These are phyloP conservation scores for Coemansia sp. DNA, from an alignment of 192 early-diverging fungal species.

Conservation along the genomic window DNA sequence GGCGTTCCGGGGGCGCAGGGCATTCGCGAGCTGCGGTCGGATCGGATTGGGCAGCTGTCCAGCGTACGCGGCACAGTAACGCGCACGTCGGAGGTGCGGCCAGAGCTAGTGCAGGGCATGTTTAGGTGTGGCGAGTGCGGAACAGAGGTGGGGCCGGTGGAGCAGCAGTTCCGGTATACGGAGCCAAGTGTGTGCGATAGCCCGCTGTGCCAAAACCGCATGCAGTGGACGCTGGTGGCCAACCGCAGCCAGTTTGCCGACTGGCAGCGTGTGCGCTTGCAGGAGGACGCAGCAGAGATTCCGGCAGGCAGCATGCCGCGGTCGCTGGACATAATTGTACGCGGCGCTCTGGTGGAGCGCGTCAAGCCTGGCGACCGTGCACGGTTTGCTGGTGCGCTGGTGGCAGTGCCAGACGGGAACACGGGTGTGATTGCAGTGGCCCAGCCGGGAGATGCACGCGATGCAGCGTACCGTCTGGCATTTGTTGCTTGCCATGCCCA, in stretches of 20 bases:
- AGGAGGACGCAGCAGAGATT: constrained; percentile 94
- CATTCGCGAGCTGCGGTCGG: constrained; percentile 82
- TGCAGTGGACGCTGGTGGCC: constrained; percentile 73
- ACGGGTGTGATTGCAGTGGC: constrained; percentile 67
- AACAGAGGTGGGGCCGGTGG: constrained; percentile 74
- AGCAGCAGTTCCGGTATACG: constrained; percentile 96
- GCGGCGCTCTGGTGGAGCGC: constrained; percentile 88
- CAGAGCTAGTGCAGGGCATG: constrained; percentile 87
- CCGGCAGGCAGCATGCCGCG: constrained; percentile 97
- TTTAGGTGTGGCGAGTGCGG: constrained; percentile 88
- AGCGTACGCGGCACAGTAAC: constrained; percentile 92
- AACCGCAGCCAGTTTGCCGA: constrained; percentile 88
- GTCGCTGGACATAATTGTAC: constrained; percentile 90
- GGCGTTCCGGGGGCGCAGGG: constrained; percentile 60
- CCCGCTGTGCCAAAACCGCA: constrained; percentile 76
- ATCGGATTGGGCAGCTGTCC: constrained; percentile 77
- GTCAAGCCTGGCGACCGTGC: constrained; percentile 95
- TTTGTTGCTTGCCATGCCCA: constrained; percentile 85
- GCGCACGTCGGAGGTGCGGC: constrained; percentile 92
- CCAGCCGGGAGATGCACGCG: constrained; percentile 77
- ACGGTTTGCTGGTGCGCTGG: constrained; percentile 81
- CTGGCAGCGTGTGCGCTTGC: constrained; percentile 96
- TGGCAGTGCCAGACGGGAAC: constrained; percentile 88
- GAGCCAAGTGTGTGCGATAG: constrained; percentile 88
- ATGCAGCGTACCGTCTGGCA: constrained; percentile 88